Conservation (phyloP, 805 yeast genomes). For the Myxozyma vanderwaltii region DNA sequence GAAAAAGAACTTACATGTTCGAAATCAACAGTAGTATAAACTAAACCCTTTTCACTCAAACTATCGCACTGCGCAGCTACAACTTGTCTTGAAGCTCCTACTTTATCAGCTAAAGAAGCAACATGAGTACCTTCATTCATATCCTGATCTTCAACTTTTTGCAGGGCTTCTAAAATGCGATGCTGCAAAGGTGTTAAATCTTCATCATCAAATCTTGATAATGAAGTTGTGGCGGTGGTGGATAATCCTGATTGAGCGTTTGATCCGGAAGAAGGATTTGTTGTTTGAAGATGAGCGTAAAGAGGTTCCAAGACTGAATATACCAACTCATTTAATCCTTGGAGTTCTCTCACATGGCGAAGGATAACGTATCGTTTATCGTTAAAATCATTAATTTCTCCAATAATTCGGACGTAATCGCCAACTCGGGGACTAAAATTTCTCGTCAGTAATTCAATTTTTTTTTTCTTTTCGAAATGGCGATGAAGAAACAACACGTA, state of each 20-base stretch:
- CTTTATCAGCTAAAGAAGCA: slow-evolving; percentile 13
- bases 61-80: slow-evolving; percentile 18
- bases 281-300: slow-evolving; percentile 18
- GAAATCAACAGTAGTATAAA: slow-evolving; percentile 31
- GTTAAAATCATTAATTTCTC: slow-evolving; percentile 52
- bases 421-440: slow-evolving; percentile 35
- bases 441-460: not conserved
- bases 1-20: slow-evolving; percentile 25
- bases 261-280: not conserved
- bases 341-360: slow-evolving; percentile 51
- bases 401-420: slow-evolving; percentile 55
- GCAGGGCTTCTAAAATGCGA: slow-evolving; percentile 19
- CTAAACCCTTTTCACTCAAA: slow-evolving; percentile 23
- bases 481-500: not conserved
- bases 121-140: slow-evolving; percentile 32
- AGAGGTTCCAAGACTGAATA: slow-evolving; percentile 62
- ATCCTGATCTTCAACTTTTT: not conserved
- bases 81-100: slow-evolving; percentile 3
- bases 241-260: too few species aligned
- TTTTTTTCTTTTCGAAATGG: not conserved
- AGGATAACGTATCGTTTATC: slow-evolving; percentile 55
- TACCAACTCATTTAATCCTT: slow-evolving; percentile 60
- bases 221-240: too few species aligned
- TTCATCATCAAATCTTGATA: slow-evolving; percentile 16
- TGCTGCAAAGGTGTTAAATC: slow-evolving; percentile 26